phyloP scores from a whole-genome alignment of 805 yeast species.

The Starmerella kuoi region DNA sequence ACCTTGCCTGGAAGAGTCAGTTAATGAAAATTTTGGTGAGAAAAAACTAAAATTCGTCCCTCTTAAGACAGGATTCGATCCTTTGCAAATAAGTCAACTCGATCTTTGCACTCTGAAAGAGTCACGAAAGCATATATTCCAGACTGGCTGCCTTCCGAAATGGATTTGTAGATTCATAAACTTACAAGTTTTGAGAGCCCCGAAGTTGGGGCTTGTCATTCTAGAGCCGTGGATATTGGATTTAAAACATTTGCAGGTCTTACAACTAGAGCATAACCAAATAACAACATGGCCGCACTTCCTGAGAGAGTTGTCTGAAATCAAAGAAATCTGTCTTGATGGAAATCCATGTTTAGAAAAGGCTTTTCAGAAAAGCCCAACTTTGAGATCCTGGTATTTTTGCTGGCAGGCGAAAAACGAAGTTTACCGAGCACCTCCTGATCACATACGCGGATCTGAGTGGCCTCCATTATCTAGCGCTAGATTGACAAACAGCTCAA shows the following conservation, averaged over 20 bases:
- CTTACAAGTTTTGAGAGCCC: constrained; percentile 6
- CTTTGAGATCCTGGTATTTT: constrained; percentile 11
- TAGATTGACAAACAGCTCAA: constrained; percentile 1
- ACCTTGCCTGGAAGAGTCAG: no score
- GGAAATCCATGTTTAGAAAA: constrained; percentile 19
- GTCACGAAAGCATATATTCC: not conserved
- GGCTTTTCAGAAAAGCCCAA: constrained; percentile 16
- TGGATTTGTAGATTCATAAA: constrained; percentile 13
- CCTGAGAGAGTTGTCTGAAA: constrained; percentile 1
- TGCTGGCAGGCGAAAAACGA: constrained; percentile 2
- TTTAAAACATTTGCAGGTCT: not conserved
- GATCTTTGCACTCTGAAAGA: constrained; percentile 3
- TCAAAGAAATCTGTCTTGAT: constrained; percentile 7
- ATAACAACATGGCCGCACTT: constrained; percentile 19
- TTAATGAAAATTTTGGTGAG: no score
- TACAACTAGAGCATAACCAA: constrained; percentile 14
- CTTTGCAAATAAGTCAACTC: not conserved
- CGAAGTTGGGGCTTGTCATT: constrained; percentile 7
- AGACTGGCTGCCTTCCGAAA: constrained; percentile 11
- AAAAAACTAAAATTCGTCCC: no score
- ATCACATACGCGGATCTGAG: constrained; percentile 14
- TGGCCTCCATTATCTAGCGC: constrained; percentile 14
- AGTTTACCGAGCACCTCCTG: constrained; percentile 1
- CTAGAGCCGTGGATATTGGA: constrained; percentile 14
- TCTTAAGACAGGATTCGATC: no score